phyloP scores from a whole-genome alignment of 495 filamentous ascomycete genomes.

The Tuber umbilicatum region DNA sequence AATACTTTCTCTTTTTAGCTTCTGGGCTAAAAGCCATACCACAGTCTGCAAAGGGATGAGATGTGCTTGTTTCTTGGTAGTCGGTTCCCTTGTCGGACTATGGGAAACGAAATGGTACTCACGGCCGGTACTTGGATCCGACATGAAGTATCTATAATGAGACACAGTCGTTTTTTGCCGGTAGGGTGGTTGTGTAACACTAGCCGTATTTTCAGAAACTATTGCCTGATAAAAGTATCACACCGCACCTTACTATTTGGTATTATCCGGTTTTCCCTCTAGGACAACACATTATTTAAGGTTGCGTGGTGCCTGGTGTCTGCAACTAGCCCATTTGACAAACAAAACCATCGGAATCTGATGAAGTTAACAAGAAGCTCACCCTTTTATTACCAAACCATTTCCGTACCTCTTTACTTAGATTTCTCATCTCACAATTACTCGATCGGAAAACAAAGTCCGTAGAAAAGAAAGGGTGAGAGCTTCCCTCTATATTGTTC shows the following conservation, averaged over 20 bases:
- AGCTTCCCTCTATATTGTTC: not conserved
- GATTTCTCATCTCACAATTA: not conserved
- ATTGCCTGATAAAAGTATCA: not conserved
- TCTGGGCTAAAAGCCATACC: not conserved
- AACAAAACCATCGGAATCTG: not conserved
- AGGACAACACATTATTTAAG: not conserved
- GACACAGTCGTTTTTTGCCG: too few species aligned
- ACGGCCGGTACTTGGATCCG: too few species aligned
- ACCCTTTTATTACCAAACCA: too few species aligned
- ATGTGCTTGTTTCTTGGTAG: not conserved
- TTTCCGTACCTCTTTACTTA: too few species aligned
- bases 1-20: not conserved
- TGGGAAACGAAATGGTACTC: not conserved
- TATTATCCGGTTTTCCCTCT: not conserved
- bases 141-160: too few species aligned
- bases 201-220: too few species aligned
- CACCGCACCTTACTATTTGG: not conserved
- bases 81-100: not conserved
- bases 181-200: too few species aligned
- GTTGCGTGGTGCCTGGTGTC: not conserved
- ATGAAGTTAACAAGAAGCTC: not conserved
- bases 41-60: not conserved
- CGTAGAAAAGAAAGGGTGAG: not conserved
- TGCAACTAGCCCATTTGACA: not conserved
- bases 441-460: not conserved